Conservation (phyloP, 2,329 filamentous ascomycete genomes). For the Colletotrichum godetiae region DNA sequence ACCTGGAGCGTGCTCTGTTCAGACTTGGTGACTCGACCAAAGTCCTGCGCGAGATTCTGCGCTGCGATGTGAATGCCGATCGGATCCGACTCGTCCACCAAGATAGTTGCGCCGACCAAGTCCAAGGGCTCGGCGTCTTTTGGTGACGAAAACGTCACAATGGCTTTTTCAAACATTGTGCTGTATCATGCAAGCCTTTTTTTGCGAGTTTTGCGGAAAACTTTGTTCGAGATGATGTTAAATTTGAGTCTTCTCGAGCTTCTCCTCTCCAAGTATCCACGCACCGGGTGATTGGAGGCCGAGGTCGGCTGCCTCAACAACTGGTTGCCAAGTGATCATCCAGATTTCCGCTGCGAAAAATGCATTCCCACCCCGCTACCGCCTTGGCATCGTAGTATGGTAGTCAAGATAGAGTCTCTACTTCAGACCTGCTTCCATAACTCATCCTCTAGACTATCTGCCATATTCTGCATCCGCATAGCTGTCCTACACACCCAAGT, state of each 20-base stretch:
- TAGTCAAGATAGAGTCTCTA: too few relatives aligned
- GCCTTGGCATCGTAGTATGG: neutral
- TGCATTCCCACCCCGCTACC: neutral
- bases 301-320: neutral
- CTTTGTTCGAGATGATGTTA: neutral
- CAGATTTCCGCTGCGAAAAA: neutral
- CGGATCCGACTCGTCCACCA: slow-evolving; percentile 45
- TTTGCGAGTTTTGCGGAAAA: neutral
- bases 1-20: neutral
- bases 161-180: slow-evolving; percentile 41
- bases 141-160: slow-evolving; percentile 41
- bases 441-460: too few relatives aligned
- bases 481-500: neutral
- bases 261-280: neutral
- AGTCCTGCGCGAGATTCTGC: slow-evolving; percentile 44
- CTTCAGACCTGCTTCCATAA: too few relatives aligned
- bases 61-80: slow-evolving; percentile 48
- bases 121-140: slow-evolving; percentile 29
- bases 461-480: neutral
- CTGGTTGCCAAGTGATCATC: neutral
- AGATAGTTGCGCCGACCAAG: slow-evolving; percentile 44
- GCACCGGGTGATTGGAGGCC: neutral
- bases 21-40: slow-evolving; percentile 40
- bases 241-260: neutral
- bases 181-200: neutral